Conservation (phyloP, 2,329 filamentous ascomycete genomes). For the Alternaria sp. region DNA sequence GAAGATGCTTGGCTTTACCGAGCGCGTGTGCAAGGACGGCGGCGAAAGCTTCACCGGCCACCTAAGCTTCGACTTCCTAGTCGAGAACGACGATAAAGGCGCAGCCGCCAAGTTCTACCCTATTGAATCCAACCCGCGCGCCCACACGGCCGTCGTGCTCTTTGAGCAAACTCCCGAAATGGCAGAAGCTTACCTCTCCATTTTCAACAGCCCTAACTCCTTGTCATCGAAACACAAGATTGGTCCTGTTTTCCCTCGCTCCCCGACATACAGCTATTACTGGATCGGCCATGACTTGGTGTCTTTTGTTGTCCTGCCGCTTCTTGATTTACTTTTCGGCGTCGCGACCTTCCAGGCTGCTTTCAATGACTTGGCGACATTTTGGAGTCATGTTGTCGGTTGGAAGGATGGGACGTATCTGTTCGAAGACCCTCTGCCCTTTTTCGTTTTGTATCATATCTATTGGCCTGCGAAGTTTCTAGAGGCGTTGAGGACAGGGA, state of each 20-base stretch:
- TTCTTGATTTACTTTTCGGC: conserved; percentile 36
- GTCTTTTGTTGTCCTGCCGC: conserved; percentile 52
- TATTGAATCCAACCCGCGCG: conserved; percentile 74
- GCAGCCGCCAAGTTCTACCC: conserved; percentile 59
- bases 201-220: conserved; percentile 26
- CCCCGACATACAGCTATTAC: conserved; percentile 54
- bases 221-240: conserved; percentile 4
- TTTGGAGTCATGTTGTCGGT: conserved; percentile 51
- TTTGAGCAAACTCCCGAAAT: conserved; percentile 54
- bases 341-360: conserved; percentile 25
- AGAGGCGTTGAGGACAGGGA: conserved; percentile 52
- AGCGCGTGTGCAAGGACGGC: conserved; percentile 60
- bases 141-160: conserved; percentile 70
- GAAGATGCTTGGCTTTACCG: conserved; percentile 71
- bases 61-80: conserved; percentile 73
- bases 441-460: conserved; percentile 60
- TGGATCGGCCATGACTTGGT: conserved; percentile 73
- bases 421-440: conserved; percentile 58
- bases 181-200: conserved; percentile 37
- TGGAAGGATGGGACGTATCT: conserved; percentile 61
- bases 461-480: conserved; percentile 63
- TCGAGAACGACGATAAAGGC: conserved; percentile 53
- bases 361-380: conserved; percentile 33
- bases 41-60: conserved; percentile 69
- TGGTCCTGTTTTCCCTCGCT: conserved; percentile 27